These are phyloP conservation scores for Zalaria obscura DNA, from an alignment of 2,329 filamentous ascomycete species.

Conservation along the genomic window DNA sequence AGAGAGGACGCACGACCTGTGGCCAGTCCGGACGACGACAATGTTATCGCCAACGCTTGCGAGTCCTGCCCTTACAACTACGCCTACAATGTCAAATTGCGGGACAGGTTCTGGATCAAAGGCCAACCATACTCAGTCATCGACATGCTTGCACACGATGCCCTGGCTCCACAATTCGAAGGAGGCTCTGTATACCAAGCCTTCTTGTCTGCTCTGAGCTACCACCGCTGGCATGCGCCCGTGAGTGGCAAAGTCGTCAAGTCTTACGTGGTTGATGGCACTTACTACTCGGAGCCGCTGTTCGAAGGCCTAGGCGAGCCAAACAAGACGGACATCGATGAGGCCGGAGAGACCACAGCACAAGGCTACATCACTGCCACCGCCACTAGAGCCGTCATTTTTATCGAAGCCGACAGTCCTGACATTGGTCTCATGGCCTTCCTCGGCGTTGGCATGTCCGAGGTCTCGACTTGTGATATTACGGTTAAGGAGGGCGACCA, in stretches of 20 bases:
- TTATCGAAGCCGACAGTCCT: conserved; percentile 55
- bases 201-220: conserved; percentile 51
- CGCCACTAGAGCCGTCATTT: conserved; percentile 56
- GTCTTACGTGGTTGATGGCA: conserved; percentile 45
- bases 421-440: conserved; percentile 57
- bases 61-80: conserved; percentile 47
- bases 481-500: conserved; percentile 52
- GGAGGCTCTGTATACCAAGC: conserved; percentile 58
- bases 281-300: conserved; percentile 51
- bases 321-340: conserved; percentile 24
- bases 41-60: conserved; percentile 48
- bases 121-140: conserved; percentile 47
- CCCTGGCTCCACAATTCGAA: conserved; percentile 38
- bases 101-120: conserved; percentile 55
- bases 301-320: conserved; percentile 32
- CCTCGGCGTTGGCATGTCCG: conserved; percentile 60
- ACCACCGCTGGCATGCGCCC: conserved; percentile 62
- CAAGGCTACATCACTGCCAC: conserved; percentile 52
- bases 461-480: conserved; percentile 59
- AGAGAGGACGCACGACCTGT: conserved; percentile 42
- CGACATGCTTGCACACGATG: conserved; percentile 38
- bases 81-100: conserved; percentile 34
- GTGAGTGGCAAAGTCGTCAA: conserved; percentile 46
- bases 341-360: conserved; percentile 29
- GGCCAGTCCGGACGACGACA: conserved; percentile 38